Conservation (phyloP, 768 basidiomycete genomes). For the Boletus eberwhitei region DNA sequence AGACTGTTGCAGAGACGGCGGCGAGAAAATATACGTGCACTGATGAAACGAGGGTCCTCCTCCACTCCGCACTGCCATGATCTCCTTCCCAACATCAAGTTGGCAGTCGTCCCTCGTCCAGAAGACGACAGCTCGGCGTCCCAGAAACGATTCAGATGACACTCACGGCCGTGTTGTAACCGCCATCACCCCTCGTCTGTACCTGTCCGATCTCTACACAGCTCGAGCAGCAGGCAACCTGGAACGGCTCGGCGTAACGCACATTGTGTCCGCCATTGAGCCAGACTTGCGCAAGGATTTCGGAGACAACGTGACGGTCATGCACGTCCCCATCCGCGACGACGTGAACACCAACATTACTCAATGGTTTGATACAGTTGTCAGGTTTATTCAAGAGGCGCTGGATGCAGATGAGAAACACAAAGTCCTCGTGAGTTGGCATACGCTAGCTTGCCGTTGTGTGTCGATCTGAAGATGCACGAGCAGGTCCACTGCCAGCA, state of each 20-base stretch:
- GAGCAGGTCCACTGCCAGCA: conserved; percentile 71
- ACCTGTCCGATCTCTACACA: conserved; percentile 59
- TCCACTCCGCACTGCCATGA: conserved; percentile 18
- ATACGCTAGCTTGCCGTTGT: not conserved
- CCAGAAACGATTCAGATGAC: conserved; percentile 4
- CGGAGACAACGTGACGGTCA: conserved; percentile 33
- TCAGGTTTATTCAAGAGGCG: conserved; percentile 50
- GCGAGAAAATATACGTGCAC: conserved; percentile 2
- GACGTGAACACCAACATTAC: conserved; percentile 39
- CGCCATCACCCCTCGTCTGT: conserved; percentile 48
- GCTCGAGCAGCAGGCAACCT: conserved; percentile 50
- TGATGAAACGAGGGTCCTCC: conserved; percentile 6
- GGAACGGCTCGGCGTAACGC: conserved; percentile 62
- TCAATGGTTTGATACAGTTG: conserved; percentile 45
- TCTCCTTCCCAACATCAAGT: conserved; percentile 30
- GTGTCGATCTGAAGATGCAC: not conserved
- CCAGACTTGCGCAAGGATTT: conserved; percentile 27
- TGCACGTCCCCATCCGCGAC: conserved; percentile 55
- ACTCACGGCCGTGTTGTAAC: conserved; percentile 23
- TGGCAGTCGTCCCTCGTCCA: conserved; percentile 29
- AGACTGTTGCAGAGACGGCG: not conserved
- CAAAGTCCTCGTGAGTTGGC: conserved; percentile 46
- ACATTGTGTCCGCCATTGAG: conserved; percentile 67
- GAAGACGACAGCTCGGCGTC: conserved; percentile 15
- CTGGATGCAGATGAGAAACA: conserved; percentile 40